These are phyloP conservation scores for Emmonsia crescens DNA, from an alignment of 2,329 filamentous ascomycete genomes.

Conservation along the genomic window DNA sequence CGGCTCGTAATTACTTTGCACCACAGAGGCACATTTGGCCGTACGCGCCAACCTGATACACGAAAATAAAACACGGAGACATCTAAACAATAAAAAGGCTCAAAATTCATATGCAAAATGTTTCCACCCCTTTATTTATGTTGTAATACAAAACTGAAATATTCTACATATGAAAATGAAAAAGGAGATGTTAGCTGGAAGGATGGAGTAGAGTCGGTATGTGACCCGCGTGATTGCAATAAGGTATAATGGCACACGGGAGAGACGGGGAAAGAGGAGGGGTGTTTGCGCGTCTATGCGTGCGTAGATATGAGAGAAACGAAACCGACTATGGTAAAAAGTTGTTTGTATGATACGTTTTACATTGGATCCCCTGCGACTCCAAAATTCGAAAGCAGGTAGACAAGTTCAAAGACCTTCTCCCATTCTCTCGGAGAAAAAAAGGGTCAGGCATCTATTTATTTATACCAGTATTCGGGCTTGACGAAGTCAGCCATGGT, in stretches of 20 bases:
- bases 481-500: constrained; percentile 93
- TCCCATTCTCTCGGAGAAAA: not conserved
- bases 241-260: not conserved
- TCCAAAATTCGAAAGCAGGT: not conserved
- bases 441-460: constrained; percentile 17
- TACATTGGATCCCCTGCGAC: not conserved
- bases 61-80: not conserved
- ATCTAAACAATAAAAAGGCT: not conserved
- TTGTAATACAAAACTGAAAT: not conserved
- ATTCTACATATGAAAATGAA: constrained; percentile 3
- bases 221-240: not conserved
- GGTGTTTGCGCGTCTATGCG: not conserved
- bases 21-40: not conserved
- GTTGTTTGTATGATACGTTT: not conserved
- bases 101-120: not conserved
- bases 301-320: not conserved
- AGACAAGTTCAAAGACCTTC: not conserved
- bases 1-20: not conserved
- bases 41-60: not conserved
- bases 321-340: not conserved
- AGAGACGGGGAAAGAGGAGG: not conserved
- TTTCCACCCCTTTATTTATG: not conserved
- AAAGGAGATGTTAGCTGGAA: not conserved
- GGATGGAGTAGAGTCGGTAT: not conserved
- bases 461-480: constrained; percentile 77